Evolutionary conservation across 1,284 basidiomycete species (phyloP), one percentile per base, ranked within the genome.

Genomic region (Rhodotorula sp.): DNA sequence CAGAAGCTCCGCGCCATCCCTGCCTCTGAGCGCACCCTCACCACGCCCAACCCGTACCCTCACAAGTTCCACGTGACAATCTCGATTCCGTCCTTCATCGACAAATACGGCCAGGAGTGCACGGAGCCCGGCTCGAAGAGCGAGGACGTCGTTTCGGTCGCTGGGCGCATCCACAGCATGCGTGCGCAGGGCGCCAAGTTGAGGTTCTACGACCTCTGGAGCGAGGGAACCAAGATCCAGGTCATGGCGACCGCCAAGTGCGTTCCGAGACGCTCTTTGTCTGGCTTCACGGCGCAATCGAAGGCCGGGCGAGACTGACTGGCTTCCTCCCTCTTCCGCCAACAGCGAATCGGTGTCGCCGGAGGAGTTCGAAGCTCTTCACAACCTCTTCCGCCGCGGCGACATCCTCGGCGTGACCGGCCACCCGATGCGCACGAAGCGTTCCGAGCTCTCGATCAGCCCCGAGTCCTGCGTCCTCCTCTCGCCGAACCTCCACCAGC

Each of bases 401-500:
- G 95, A 99, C 81, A 90, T 99, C 77, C 89, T 99, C 73, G 95
- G 95, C 76, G 92, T 98, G 63, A 86, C 86, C 64, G 96, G 96
- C 71, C 84, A 85, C 6, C 94, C 95, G 4, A 89, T 89, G 9
- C 92, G 96, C 77, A 96, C 94, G 76, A 91, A 96, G 85, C 92
- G 91, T 84, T 94, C 94, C 74, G 96, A 98, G 81, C 87, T 99
- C 56, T 95, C 93, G 64, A 91, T 99, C 81, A 86, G 89, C 16
- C 90, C 93, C 7, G 85, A 86, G 16, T 82, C 87, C 60, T 91
- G 96, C 84, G 84, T 87, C 75, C 90, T 99, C 59, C 92, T 99
- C 73, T 88, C 95, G 22, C 95, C 95, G 60, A 96, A 94, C 82
- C 85, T 99, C 47, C 95, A 98, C 83, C 94, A 96, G 82, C 86